Percentiles rank a stretch among this genome's conserved stretches.
Conservation (phyloP, 1,284 basidiomycete species). For the Athelia sp. region DNA sequence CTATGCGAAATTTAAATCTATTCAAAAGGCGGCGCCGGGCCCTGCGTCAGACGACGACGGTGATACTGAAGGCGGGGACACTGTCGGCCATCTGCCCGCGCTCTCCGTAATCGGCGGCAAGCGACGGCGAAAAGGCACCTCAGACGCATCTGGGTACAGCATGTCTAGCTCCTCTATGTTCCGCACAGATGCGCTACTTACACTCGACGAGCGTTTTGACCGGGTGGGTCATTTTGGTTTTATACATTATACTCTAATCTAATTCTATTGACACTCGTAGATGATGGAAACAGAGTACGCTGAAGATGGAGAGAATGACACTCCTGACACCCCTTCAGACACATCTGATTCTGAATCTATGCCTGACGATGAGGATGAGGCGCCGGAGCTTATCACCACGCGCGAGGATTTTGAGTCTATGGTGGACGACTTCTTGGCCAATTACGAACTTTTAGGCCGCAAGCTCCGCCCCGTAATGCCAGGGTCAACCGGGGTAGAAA, state of each 20-base stretch:
- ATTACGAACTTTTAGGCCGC: conserved; percentile 90
- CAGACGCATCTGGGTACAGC: conserved; percentile 87
- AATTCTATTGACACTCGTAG: conserved; percentile 18
- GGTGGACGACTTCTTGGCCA: conserved; percentile 92
- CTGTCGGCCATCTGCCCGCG: conserved; percentile 64
- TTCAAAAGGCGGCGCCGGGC: conserved; percentile 30
- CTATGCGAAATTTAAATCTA: conserved; percentile 75
- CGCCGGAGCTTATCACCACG: conserved; percentile 72
- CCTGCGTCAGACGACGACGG: conserved; percentile 40
- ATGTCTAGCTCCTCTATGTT: conserved; percentile 98
- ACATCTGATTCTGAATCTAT: conserved; percentile 19
- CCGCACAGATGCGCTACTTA: conserved; percentile 84
- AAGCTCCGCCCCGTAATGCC: conserved; percentile 76
- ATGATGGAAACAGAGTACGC: conserved; percentile 77
- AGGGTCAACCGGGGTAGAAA: conserved; percentile 69
- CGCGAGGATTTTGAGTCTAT: conserved; percentile 88
- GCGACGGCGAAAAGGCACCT: conserved; percentile 69
- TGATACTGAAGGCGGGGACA: conserved; percentile 78
- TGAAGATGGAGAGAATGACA: conserved; percentile 51
- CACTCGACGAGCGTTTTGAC: conserved; percentile 92
- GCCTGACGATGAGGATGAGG: conserved; percentile 53
- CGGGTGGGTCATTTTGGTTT: conserved; percentile 48
- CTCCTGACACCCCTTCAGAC: conserved; percentile 27
- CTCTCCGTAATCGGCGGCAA: conserved; percentile 77
- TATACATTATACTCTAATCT: neutral